Evolutionary conservation across 257 asterid species (phyloP).

Genomic region (Henckelia pumila): DNA sequence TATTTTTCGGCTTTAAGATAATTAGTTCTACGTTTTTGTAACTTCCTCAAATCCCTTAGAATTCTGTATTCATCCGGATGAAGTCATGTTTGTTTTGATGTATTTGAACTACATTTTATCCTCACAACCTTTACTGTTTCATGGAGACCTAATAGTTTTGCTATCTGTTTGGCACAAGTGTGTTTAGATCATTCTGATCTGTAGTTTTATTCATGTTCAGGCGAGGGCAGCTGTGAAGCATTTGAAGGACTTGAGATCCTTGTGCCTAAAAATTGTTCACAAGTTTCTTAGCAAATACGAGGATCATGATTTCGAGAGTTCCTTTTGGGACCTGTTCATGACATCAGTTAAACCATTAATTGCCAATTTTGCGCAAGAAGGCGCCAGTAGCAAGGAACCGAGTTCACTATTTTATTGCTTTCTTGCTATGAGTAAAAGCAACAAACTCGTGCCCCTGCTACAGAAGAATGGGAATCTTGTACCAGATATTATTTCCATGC

Average conservation of each 20-base stretch:
- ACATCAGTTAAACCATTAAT: constrained; percentile 59
- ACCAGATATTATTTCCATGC: constrained; percentile 75
- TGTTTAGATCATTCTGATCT: constrained; percentile 16
- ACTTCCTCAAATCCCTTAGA: not conserved
- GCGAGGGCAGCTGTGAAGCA: constrained; percentile 55
- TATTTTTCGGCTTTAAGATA: not conserved
- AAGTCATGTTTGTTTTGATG: not conserved
- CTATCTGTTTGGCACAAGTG: not conserved
- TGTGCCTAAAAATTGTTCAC: constrained; percentile 73
- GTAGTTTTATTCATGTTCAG: constrained; percentile 45
- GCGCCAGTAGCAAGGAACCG: constrained; percentile 78
- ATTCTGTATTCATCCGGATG: not conserved
- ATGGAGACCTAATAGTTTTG: constrained; percentile 15
- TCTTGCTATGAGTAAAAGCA: constrained; percentile 88
- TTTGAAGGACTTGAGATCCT: constrained; percentile 78
- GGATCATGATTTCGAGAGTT: constrained; percentile 59
- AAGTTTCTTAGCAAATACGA: constrained; percentile 56
- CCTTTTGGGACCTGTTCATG: constrained; percentile 81
- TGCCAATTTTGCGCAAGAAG: constrained; percentile 72
- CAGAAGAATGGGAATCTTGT: constrained; percentile 63
- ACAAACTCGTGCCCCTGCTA: constrained; percentile 63
- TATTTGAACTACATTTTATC: constrained; percentile 13
- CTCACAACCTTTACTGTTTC: not conserved
- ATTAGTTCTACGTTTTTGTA: not conserved
- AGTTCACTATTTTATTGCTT: constrained; percentile 87